phyloP scores from a whole-genome alignment of 768 basidiomycete species.

The Rossbeevera mucosa region DNA sequence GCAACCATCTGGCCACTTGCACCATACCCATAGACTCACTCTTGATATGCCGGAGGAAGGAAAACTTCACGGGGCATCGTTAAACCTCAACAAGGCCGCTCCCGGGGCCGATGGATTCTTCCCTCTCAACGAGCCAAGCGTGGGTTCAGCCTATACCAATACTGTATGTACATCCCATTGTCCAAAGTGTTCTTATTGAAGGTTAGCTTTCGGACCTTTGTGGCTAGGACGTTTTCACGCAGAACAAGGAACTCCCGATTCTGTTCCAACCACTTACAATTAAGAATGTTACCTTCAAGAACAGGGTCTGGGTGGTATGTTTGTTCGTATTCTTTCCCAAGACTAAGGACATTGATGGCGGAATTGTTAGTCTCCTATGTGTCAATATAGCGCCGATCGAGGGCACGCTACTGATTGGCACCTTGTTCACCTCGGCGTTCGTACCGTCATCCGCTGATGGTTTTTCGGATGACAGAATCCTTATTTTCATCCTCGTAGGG shows the following conservation, averaged over 20 bases:
- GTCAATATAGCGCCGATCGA: constrained; percentile 70
- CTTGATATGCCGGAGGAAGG: background rate
- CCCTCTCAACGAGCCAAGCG: constrained; percentile 54
- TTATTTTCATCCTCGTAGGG: constrained; percentile 32
- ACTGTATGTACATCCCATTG: constrained; percentile 10
- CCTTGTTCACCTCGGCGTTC: constrained; percentile 68
- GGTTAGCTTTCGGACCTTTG: background rate
- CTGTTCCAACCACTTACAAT: constrained; percentile 68
- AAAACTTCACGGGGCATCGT: background rate
- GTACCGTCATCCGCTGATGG: constrained; percentile 2
- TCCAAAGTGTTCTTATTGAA: background rate
- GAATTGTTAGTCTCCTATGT: constrained; percentile 62
- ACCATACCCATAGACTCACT: background rate
- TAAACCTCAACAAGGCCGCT: constrained; percentile 43
- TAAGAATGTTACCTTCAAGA: constrained; percentile 61
- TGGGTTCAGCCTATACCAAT: constrained; percentile 41
- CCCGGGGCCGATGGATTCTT: constrained; percentile 52
- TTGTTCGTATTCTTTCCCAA: background rate
- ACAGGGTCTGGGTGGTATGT: constrained; percentile 62
- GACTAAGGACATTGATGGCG: background rate
- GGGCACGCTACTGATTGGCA: constrained; percentile 84
- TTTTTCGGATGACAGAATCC: background rate
- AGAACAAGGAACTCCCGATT: constrained; percentile 49
- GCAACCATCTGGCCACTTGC: background rate
- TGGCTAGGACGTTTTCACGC: constrained; percentile 35